phyloP scores from a whole-genome alignment of 176 grass and related monocot genomes.

The Paspalum notatum region DNA sequence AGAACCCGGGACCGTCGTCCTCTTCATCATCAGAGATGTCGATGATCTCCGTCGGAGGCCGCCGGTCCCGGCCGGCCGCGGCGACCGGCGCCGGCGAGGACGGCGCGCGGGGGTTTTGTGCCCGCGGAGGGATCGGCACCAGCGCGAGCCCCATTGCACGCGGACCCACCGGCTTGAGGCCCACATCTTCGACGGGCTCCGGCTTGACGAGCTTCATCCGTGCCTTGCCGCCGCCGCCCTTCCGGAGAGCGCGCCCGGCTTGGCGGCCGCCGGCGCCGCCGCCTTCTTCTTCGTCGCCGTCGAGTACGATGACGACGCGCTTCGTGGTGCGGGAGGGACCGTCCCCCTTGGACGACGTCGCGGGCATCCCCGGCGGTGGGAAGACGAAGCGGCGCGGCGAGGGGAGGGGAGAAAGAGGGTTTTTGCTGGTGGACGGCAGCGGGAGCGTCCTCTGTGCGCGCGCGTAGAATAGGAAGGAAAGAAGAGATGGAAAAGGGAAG shows the following conservation, averaged over 20 bases:
- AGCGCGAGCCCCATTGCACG: neutral
- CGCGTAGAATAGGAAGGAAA: constrained; percentile 19
- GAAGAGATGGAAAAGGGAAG: neutral
- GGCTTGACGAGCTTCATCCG: neutral
- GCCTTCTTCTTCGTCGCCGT: neutral
- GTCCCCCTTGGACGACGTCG: neutral
- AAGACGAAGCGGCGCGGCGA: neutral
- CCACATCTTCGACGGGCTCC: neutral
- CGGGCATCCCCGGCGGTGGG: neutral
- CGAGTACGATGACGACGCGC: neutral
- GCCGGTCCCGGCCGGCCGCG: neutral
- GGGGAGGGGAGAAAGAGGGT: neutral
- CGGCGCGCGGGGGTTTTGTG: neutral
- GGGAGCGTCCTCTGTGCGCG: neutral
- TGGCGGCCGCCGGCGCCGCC: neutral
- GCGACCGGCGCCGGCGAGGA: neutral
- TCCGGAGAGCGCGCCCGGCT: neutral
- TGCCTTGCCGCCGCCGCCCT: neutral
- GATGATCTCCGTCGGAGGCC: neutral
- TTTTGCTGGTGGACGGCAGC: neutral
- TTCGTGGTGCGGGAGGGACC: neutral
- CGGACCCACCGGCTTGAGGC: neutral
- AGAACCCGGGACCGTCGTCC: neutral
- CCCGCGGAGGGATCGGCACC: neutral
- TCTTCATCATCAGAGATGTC: neutral